These are phyloP conservation scores for Mycena metata DNA, from an alignment of 768 basidiomycete genomes.

Conservation along the genomic window DNA sequence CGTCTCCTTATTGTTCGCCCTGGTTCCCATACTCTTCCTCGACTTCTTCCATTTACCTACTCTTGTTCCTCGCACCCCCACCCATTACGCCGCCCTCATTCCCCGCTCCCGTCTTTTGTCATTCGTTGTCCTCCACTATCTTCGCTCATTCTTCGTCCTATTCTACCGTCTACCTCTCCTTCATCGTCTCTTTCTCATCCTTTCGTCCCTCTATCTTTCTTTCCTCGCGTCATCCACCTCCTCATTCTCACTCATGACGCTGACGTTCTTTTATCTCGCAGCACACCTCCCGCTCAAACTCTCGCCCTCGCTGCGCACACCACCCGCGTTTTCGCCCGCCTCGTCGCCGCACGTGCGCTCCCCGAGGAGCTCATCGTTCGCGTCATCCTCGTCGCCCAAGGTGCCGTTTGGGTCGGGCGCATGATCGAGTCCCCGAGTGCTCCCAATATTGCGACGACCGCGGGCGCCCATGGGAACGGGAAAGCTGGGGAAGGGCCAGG, in stretches of 20 bases:
- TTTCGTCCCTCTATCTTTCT: not conserved
- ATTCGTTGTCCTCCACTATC: too few relatives aligned
- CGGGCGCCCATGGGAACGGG: not conserved
- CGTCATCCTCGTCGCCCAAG: slow-evolving; percentile 31
- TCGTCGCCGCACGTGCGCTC: slow-evolving; percentile 32
- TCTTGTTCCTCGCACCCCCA: too few relatives aligned
- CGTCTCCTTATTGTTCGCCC: too few relatives aligned
- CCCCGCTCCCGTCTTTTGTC: too few relatives aligned
- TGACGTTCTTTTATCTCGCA: not conserved
- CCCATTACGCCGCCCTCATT: too few relatives aligned
- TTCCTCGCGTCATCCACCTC: too few relatives aligned
- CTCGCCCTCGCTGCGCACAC: slow-evolving; percentile 24
- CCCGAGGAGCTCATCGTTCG: slow-evolving; percentile 39
- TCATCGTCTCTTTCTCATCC: too few relatives aligned
- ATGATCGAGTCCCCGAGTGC: not conserved
- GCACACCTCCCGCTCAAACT: slow-evolving; percentile 6
- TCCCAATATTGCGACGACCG: too few relatives aligned
- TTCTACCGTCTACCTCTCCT: too few relatives aligned
- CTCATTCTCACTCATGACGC: not conserved
- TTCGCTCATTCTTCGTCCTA: too few relatives aligned
- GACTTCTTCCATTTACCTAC: too few relatives aligned
- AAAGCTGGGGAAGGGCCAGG: not conserved
- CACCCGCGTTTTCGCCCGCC: slow-evolving; percentile 29
- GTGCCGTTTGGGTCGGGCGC: slow-evolving; percentile 34
- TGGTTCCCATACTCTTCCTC: too few relatives aligned